Evolutionary conservation across 1,284 basidiomycete genomes (phyloP).

Genomic region (Takashimella tepidaria): DNA sequence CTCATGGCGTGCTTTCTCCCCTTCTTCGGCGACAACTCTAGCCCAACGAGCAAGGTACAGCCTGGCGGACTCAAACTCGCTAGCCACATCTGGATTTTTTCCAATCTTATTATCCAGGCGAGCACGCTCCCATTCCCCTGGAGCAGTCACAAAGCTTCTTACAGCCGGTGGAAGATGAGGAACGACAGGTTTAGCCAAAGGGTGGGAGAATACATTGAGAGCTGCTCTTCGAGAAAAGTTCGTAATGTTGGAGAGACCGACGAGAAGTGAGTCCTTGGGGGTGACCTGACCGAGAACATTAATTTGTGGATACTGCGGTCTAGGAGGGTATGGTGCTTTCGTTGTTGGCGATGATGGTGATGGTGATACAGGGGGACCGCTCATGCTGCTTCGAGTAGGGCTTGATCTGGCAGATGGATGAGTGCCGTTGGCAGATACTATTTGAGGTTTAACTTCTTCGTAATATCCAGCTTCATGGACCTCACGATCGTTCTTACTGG

Average conservation of each 20-base stretch:
- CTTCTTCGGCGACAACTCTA: constrained; percentile 84
- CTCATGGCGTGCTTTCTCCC: constrained; percentile 71
- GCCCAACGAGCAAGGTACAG: constrained; percentile 98
- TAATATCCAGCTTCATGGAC: constrained; percentile 56
- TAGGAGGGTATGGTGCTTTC: constrained; percentile 53
- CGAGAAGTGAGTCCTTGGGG: constrained; percentile 51
- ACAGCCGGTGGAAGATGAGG: constrained; percentile 91
- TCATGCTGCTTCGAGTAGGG: constrained; percentile 5
- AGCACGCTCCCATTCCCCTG: constrained; percentile 62
- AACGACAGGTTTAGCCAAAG: constrained; percentile 85
- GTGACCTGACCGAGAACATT: constrained; percentile 20
- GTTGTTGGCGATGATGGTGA: constrained; percentile 3
- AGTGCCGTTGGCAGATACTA: no score
- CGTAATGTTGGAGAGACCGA: constrained; percentile 83
- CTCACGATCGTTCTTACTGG: constrained; percentile 81
- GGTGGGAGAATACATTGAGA: constrained; percentile 86
- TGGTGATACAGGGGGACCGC: constrained; percentile 11
- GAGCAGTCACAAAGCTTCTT: constrained; percentile 70
- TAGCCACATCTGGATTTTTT: constrained; percentile 41
- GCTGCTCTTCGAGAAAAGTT: constrained; percentile 81
- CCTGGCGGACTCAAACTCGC: constrained; percentile 89
- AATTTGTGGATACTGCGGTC: constrained; percentile 48
- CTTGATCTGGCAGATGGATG: background rate
- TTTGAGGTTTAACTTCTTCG: constrained; percentile 5
- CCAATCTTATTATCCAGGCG: constrained; percentile 50